phyloP scores from a whole-genome alignment of 208 protist species.

The Acanthamoeba castellanii region DNA sequence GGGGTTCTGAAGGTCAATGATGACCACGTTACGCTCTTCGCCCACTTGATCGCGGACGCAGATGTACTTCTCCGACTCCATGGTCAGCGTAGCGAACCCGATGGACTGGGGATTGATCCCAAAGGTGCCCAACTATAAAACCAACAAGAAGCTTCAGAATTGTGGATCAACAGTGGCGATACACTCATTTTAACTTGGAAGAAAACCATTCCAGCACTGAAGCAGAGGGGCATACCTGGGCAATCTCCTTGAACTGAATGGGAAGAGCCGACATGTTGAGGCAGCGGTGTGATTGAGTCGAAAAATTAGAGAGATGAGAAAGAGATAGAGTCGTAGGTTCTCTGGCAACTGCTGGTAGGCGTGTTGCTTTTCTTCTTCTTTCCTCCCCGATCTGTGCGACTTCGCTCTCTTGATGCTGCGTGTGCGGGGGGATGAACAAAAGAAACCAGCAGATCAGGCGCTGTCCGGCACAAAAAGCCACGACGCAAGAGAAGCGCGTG shows the following conservation, averaged over 20 bases:
- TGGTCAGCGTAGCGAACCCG: constrained; percentile 96
- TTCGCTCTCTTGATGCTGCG: neutral
- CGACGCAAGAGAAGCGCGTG: neutral
- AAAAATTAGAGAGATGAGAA: neutral
- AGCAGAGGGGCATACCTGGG: constrained; percentile 1
- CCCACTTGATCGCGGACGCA: constrained; percentile 95
- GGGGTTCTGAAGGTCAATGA: constrained; percentile 97
- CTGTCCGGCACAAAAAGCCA: neutral
- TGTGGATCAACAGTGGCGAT: neutral
- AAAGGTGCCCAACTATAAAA: constrained; percentile 21
- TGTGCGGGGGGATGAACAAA: neutral
- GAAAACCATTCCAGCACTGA: too few species aligned
- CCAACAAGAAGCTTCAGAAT: neutral
- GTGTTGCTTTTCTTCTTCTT: neutral
- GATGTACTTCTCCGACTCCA: constrained; percentile 98
- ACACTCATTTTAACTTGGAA: neutral
- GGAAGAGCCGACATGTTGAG: constrained; percentile 53
- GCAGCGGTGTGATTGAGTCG: neutral
- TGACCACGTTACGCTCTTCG: constrained; percentile 92
- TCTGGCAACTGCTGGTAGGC: neutral
- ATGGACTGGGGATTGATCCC: constrained; percentile 95
- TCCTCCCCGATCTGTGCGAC: neutral
- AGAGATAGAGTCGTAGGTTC: neutral
- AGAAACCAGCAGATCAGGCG: neutral
- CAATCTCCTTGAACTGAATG: constrained; percentile 74